phyloP scores from a whole-genome alignment of 2,329 filamentous ascomycete genomes.

The Escovopsis weberi region DNA sequence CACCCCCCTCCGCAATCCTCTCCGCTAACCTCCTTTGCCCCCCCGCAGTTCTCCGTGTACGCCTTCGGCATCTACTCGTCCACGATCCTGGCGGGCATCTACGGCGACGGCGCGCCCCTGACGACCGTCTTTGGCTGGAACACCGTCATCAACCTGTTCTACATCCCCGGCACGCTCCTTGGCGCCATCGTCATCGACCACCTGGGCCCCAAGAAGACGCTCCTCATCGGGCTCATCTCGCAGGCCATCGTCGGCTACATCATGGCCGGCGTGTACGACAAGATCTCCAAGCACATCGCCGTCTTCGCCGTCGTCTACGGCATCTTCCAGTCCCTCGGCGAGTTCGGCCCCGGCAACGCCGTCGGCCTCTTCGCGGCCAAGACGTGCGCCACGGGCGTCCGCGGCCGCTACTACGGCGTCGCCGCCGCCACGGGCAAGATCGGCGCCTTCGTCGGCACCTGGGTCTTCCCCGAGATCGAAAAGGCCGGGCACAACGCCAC shows the following conservation, averaged over 20 bases:
- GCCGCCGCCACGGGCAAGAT: conserved; percentile 63
- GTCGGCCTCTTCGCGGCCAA: conserved; percentile 80
- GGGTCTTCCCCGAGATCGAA: conserved; percentile 62
- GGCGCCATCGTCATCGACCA: conserved; percentile 67
- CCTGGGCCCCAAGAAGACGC: conserved; percentile 62
- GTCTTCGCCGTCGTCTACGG: conserved; percentile 24
- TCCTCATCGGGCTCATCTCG: conserved; percentile 53
- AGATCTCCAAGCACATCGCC: conserved; percentile 41
- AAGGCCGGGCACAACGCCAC: conserved; percentile 39
- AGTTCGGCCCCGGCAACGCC: conserved; percentile 75
- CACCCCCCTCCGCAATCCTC: too few relatives aligned
- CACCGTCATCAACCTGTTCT: conserved; percentile 77
- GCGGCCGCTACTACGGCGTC: conserved; percentile 58
- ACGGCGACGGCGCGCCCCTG: conserved; percentile 43
- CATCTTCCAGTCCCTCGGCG: conserved; percentile 23
- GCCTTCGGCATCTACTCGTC: conserved; percentile 77
- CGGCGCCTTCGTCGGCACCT: conserved; percentile 74
- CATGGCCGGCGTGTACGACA: conserved; percentile 67
- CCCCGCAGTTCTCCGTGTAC: conserved; percentile 67
- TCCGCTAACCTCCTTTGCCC: too few relatives aligned
- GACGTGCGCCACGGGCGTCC: conserved; percentile 75
- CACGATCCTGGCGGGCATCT: conserved; percentile 53
- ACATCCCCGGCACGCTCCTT: conserved; percentile 66
- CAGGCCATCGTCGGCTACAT: conserved; percentile 76
- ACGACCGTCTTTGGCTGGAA: conserved; percentile 81